These are phyloP conservation scores for Fagopyrum esculentum DNA, from an alignment of 148 eudicot genomes.

Conservation along the genomic window DNA sequence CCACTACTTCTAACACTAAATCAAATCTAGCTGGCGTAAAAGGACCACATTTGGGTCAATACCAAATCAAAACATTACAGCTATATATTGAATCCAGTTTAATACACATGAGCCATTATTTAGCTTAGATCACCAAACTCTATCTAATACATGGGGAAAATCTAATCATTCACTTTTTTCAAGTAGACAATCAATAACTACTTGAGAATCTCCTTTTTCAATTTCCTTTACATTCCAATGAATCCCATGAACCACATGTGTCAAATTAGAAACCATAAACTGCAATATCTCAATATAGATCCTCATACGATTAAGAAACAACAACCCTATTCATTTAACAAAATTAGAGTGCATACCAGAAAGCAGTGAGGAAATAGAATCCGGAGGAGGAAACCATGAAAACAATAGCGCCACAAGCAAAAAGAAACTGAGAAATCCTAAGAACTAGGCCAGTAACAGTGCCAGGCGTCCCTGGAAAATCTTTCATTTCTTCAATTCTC, in stretches of 20 bases:
- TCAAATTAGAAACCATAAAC: background rate
- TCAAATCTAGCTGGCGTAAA: background rate
- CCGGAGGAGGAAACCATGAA: slow-evolving; percentile 43
- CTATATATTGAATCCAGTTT: background rate
- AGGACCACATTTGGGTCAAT: background rate
- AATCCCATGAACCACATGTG: background rate
- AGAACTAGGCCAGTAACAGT: slow-evolving; percentile 45
- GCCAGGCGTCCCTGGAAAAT: slow-evolving; percentile 76
- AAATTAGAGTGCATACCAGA: slow-evolving; percentile 39
- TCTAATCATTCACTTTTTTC: background rate
- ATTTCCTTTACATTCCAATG: background rate
- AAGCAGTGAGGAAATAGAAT: slow-evolving; percentile 65
- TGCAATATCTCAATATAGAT: background rate
- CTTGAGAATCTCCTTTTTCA: background rate
- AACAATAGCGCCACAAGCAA: slow-evolving; percentile 62
- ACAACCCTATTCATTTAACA: background rate
- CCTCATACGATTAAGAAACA: background rate
- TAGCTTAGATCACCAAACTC: background rate
- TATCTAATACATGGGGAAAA: background rate
- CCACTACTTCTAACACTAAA: background rate
- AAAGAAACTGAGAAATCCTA: slow-evolving; percentile 47
- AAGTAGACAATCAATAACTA: background rate
- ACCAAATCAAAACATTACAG: background rate
- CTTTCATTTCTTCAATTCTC: slow-evolving; percentile 39
- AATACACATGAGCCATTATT: background rate